These are phyloP conservation scores for Curvularia sp. DNA, from an alignment of 2,329 filamentous ascomycete genomes.

Conservation along the genomic window DNA sequence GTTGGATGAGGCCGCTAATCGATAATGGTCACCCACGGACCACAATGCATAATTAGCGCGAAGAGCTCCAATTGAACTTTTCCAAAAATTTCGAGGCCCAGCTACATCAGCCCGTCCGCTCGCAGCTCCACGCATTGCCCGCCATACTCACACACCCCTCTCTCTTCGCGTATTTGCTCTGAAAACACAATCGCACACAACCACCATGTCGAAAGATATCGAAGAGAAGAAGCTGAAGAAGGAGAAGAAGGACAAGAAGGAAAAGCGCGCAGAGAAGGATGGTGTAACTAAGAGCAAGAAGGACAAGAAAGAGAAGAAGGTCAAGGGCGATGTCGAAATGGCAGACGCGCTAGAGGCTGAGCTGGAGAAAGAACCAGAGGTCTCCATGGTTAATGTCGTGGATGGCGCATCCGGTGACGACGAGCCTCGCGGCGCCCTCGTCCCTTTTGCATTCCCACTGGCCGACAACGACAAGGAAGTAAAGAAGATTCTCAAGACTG, in stretches of 20 bases:
- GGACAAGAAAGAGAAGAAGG: slow-evolving; percentile 69
- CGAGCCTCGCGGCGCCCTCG: slow-evolving; percentile 63
- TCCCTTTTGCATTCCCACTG: slow-evolving; percentile 83
- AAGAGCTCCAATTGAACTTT: slow-evolving; percentile 22
- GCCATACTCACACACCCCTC: neutral
- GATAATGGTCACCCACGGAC: slow-evolving; percentile 12
- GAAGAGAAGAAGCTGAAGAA: slow-evolving; percentile 53
- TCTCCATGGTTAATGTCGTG: slow-evolving; percentile 56
- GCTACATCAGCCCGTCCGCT: slow-evolving; percentile 14
- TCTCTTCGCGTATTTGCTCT: slow-evolving; percentile 2
- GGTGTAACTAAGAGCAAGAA: slow-evolving; percentile 62
- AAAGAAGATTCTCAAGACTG: slow-evolving; percentile 70
- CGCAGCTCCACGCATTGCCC: slow-evolving; percentile 19
- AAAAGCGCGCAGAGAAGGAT: slow-evolving; percentile 63
- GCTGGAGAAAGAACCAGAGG: slow-evolving; percentile 69
- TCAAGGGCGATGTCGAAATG: slow-evolving; percentile 64
- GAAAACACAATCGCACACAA: slow-evolving; percentile 9
- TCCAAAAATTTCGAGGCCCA: slow-evolving; percentile 16
- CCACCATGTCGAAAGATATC: slow-evolving; percentile 48
- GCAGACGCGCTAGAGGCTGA: slow-evolving; percentile 61
- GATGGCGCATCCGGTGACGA: slow-evolving; percentile 54
- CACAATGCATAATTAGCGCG: slow-evolving; percentile 14
- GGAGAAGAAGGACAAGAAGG: slow-evolving; percentile 68
- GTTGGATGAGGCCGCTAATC: slow-evolving; percentile 9
- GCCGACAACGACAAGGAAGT: slow-evolving; percentile 75